phyloP scores from a whole-genome alignment of 371 early-diverging fungal species.

The Parasitella parasitica region DNA sequence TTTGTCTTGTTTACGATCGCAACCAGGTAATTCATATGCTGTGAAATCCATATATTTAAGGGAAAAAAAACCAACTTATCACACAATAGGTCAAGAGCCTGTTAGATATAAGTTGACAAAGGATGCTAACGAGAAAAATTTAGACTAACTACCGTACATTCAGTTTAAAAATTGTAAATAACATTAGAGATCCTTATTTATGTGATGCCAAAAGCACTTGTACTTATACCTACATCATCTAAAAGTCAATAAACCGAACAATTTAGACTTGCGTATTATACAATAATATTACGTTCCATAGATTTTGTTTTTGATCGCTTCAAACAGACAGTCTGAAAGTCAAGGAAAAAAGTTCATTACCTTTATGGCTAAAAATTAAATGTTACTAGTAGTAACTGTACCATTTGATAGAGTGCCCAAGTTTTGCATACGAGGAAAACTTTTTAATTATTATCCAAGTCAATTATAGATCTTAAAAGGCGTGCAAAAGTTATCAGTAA shows the following conservation, averaged over 20 bases:
- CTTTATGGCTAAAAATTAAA: too few relatives aligned
- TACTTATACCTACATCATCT: background rate
- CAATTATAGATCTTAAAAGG: too few relatives aligned
- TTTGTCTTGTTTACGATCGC: slow-evolving; percentile 31
- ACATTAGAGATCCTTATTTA: background rate
- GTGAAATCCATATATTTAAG: too few relatives aligned
- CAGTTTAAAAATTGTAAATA: background rate
- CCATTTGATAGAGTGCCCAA: too few relatives aligned
- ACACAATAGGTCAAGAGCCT: slow-evolving; percentile 4
- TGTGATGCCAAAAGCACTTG: background rate
- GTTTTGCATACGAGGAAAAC: too few relatives aligned
- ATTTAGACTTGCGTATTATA: background rate
- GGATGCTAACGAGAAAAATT: background rate
- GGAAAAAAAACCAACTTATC: background rate
- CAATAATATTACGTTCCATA: too few relatives aligned
- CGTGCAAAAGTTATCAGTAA: too few relatives aligned
- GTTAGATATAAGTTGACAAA: slow-evolving; percentile 5
- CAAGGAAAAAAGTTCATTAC: too few relatives aligned
- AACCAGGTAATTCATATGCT: slow-evolving; percentile 26
- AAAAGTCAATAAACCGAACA: background rate
- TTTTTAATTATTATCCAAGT: too few relatives aligned
- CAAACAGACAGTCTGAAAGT: too few relatives aligned
- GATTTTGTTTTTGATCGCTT: too few relatives aligned
- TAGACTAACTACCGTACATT: background rate
- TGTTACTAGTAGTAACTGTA: too few relatives aligned